Evolutionary conservation across 169 alveolate species (phyloP).

Genomic region (Plasmodium vinckei): DNA sequence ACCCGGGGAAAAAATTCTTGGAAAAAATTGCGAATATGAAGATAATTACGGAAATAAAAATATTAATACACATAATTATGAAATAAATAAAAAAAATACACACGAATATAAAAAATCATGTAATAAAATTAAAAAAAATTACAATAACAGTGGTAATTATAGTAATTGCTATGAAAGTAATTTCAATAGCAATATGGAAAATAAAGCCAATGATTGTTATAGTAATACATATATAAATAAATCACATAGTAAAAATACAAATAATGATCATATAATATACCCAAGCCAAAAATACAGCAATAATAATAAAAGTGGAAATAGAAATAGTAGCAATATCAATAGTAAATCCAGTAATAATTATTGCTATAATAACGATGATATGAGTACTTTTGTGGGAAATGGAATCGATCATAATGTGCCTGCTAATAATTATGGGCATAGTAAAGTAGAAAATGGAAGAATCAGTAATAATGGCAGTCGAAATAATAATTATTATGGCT

Average conservation of each 20-base stretch:
- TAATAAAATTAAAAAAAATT: constrained; percentile 26
- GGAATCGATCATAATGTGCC: background rate
- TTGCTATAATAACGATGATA: constrained; percentile 10
- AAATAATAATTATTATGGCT: background rate
- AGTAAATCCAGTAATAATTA: background rate
- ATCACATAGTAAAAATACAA: constrained; percentile 11
- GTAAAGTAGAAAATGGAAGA: background rate
- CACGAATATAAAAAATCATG: constrained; percentile 36
- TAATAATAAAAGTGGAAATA: background rate
- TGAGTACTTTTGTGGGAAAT: background rate
- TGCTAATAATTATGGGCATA: background rate
- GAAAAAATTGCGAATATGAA: constrained; percentile 19
- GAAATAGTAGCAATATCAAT: background rate
- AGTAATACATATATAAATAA: constrained; percentile 1
- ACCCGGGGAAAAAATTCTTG: background rate
- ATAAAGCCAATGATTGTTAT: constrained; percentile 4
- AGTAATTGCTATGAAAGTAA: background rate
- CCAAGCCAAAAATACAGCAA: background rate
- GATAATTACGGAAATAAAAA: constrained; percentile 15
- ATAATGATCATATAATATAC: background rate
- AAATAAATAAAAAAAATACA: constrained; percentile 24
- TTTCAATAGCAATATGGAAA: constrained; percentile 20
- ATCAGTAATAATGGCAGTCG: background rate
- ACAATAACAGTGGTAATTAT: constrained; percentile 10
- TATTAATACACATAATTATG: background rate